phyloP scores from a whole-genome alignment of 345 rosid genomes.

The Punica granatum region DNA sequence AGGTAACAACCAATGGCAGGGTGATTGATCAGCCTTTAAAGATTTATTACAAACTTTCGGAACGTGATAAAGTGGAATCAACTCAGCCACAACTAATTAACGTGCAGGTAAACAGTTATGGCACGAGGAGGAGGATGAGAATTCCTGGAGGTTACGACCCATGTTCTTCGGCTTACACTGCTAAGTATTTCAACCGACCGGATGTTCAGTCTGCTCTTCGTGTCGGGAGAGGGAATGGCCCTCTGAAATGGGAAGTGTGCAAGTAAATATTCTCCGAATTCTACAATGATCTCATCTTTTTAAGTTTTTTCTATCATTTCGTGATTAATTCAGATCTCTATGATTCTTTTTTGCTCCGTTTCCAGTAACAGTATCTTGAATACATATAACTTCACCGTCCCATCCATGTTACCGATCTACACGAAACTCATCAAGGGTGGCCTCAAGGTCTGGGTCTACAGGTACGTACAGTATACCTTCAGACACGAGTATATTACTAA shows the following conservation, averaged over 20 bases:
- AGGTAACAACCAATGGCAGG: background rate
- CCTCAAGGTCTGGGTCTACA: slow-evolving; percentile 58
- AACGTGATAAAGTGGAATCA: background rate
- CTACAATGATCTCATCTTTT: background rate
- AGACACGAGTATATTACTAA: background rate
- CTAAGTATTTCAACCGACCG: slow-evolving; percentile 38
- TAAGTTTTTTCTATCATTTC: background rate
- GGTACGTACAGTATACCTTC: slow-evolving; percentile 18
- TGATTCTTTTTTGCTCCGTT: background rate
- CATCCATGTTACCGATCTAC: slow-evolving; percentile 45
- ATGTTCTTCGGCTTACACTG: slow-evolving; percentile 34
- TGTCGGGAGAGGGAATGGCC: slow-evolving; percentile 20
- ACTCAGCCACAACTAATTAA: background rate
- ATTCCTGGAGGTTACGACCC: slow-evolving; percentile 51
- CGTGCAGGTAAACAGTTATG: slow-evolving; percentile 1
- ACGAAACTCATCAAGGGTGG: slow-evolving; percentile 56
- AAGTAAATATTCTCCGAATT: slow-evolving; percentile 25
- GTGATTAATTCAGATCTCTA: background rate
- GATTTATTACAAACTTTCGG: background rate
- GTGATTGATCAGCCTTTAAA: background rate
- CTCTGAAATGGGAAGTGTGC: slow-evolving; percentile 39
- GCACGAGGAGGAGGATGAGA: slow-evolving; percentile 27
- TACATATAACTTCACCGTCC: slow-evolving; percentile 25
- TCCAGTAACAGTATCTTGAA: slow-evolving; percentile 27
- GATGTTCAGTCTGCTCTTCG: slow-evolving; percentile 51